Evolutionary conservation across 2,329 filamentous ascomycete species (phyloP), one percentile per base, ranked within the genome.

Genomic region (Fusarium multiceps): DNA sequence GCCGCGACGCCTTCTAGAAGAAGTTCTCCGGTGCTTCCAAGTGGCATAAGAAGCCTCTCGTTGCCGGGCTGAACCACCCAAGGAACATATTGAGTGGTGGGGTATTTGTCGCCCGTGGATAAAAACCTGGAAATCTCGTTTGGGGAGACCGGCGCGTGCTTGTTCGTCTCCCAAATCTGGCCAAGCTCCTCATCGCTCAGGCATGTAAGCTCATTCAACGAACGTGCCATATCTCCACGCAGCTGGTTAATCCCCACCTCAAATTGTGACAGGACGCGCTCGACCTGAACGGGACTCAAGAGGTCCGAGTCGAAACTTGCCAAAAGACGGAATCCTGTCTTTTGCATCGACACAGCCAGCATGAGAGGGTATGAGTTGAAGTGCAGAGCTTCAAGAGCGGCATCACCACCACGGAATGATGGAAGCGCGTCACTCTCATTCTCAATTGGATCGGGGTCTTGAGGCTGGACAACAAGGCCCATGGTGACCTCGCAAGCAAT

Each of bases 251-350:
- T 82, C 10, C 87, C 82, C 4, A 80, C 79, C 23, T 83, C 83
- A 14, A 90, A 81, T 49, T 87, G 84, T 1, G 80, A 75, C 25
- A 89, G 79, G 9, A 86, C 85, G 27, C 82, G 82, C 72, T 88
- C 79, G 73, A 89, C 85, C 23, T 85, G 83, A 20, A 80, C 77
- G 11, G 78, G 80, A 45, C 80, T 81, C 32, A 91, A 83, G 3
- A 86, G 82, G 18, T 85, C 83, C 11, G 87, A 87, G 70, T 91
- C 88, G 71, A 89, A 90, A 70, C 88, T 89, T 6, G 88, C 87
- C 77, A 87, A 87, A 32, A 89, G 80, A 18, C 85, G 77, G 72
- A 90, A 86, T 2, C 85, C 83, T 45, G 82, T 78, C 4, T 84
- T 79, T 41, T 86, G 84, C 3, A 90, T 76, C 2, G 86, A 88